A percentile compares a stretch with the other conserved stretches of the same genome.
phyloP scores from a whole-genome alignment of 2,329 filamentous ascomycete genomes.

The Fusarium sp. region DNA sequence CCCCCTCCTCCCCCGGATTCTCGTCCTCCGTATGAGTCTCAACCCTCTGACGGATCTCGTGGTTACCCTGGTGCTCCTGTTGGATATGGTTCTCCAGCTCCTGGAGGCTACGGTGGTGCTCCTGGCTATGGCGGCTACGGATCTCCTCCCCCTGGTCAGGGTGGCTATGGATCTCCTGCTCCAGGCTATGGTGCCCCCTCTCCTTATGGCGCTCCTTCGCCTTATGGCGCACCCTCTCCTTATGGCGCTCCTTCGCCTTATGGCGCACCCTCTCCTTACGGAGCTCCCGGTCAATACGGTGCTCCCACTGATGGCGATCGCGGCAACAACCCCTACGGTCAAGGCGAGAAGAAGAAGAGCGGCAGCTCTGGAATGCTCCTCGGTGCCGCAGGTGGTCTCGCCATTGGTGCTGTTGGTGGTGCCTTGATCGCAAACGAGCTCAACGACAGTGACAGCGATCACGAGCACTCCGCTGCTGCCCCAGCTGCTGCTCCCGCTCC shows the following conservation, averaged over 20 bases:
- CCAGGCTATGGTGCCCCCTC: constrained; percentile 31
- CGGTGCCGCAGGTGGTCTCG: constrained; percentile 68
- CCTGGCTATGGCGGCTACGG: constrained; percentile 33
- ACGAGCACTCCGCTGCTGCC: constrained; percentile 30
- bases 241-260: constrained; percentile 8
- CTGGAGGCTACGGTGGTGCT: constrained; percentile 30
- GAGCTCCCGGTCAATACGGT: constrained; percentile 22
- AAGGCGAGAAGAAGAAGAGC: constrained; percentile 48
- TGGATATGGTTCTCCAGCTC: constrained; percentile 34
- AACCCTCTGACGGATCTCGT: constrained; percentile 39
- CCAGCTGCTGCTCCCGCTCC: neutral
- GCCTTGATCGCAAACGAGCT: constrained; percentile 66
- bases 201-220: constrained; percentile 7
- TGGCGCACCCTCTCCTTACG: constrained; percentile 24
- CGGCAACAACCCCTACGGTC: constrained; percentile 29
- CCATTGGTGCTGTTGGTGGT: constrained; percentile 65
- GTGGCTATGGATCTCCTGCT: constrained; percentile 31
- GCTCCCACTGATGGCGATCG: constrained; percentile 10
- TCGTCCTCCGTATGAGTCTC: constrained; percentile 34
- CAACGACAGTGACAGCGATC: constrained; percentile 38
- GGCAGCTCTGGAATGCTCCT: constrained; percentile 65
- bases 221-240: constrained; percentile 21
- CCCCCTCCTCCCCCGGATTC: constrained; percentile 36
- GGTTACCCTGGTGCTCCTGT: constrained; percentile 32
- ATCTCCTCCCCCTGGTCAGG: constrained; percentile 19